Base-by-base conservation (phyloP, 306 rosid genomes). In the Vicia faba region DNA sequence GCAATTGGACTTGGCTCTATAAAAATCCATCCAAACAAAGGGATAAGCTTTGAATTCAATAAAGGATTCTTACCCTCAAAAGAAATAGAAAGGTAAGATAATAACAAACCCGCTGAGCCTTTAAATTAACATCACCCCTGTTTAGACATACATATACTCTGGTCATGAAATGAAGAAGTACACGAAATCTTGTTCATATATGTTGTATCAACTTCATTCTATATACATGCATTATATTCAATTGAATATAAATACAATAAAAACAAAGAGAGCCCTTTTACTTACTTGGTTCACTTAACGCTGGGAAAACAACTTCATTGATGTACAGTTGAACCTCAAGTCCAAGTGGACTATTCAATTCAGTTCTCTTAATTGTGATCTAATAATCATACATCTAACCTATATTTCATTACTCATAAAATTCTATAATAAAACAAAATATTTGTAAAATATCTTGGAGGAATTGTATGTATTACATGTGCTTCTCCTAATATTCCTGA, bases 401-500 rank as follows among this genome's bases (percentile, higher is more conserved):
- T 59, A 69, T 33, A 71, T 25, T 79, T 74, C 56, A 75, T 50
- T 41, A 60, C 33, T 57, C n/a, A 60, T 26, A 57, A 75, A 14
- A 78, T 55, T 80, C 64, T 36, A 40, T 18, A 55, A 28, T 41
- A 45, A 51, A 64, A 11, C 13, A 20, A 14, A 66, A 49, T 57
- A 54, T 70, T 35, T 16, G 60, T 33, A 39, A 74, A 46, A 28
- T 79, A 38, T 51, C 13, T 74, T 38, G 56, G 35, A 40, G 66
- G 69, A 64, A 57, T 48, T 56, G 70, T 68, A 49, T 7, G 54
- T 70, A 76, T 86, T 91, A 91, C 97, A 78, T 78, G 72, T 72
- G 97, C 97, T 83, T 91, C 79, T 75, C 97, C 97, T 6, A 93
- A 84, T 75, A 91, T 91, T 78, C 97, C 97, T 78, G 88, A 96